phyloP scores from a whole-genome alignment of 257 asterid species.

The Craterostigma plantagineum region DNA sequence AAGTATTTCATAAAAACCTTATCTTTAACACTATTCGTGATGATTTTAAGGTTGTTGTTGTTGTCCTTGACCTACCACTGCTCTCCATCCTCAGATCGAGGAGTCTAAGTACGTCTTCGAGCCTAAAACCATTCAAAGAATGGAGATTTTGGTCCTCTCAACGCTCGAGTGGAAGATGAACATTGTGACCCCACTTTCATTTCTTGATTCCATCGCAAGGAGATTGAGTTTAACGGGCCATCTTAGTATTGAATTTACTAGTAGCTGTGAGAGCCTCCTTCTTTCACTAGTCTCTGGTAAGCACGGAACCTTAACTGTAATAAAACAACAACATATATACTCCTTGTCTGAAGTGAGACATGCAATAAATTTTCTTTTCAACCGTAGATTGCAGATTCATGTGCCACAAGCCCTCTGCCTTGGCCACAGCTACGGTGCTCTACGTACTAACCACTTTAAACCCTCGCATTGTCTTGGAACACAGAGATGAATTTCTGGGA shows the following conservation, averaged over 20 bases:
- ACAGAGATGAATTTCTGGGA: constrained; percentile 31
- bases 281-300: constrained; percentile 31
- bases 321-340: too few species aligned
- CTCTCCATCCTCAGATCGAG: constrained; percentile 25
- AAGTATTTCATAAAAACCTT: constrained; percentile 13
- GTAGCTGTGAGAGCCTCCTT: constrained; percentile 34
- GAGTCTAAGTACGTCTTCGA: constrained; percentile 32
- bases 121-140: constrained; percentile 42
- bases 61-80: background rate
- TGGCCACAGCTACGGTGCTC: constrained; percentile 77
- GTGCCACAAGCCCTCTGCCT: constrained; percentile 46
- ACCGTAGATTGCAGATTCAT: constrained; percentile 49
- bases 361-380: too few species aligned
- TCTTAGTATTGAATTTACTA: constrained; percentile 16
- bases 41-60: background rate
- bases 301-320: too few species aligned
- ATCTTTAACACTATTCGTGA: background rate
- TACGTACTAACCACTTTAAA: constrained; percentile 33
- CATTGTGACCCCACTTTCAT: constrained; percentile 39
- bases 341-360: background rate
- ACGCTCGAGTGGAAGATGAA: constrained; percentile 55
- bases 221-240: constrained; percentile 14
- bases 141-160: constrained; percentile 47
- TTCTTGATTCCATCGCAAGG: constrained; percentile 30
- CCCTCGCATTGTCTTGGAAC: constrained; percentile 33